Evolutionary conservation across 495 filamentous ascomycete species (phyloP).

Genomic region (Jackrogersella multiformis): DNA sequence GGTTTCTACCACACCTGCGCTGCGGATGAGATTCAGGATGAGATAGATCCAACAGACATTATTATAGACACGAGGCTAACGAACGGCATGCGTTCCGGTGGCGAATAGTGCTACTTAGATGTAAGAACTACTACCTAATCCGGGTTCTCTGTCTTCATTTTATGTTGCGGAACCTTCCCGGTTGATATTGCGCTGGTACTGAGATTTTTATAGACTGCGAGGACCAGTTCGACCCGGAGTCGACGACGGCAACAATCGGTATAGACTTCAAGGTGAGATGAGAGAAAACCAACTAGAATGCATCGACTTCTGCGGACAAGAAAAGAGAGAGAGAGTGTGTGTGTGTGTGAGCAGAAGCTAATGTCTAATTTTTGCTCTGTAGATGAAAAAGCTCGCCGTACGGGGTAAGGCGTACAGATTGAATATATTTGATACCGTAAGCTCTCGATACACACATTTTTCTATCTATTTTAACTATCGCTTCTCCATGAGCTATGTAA

Average conservation of each 20-base stretch:
- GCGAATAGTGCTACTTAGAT: conserved; percentile 48
- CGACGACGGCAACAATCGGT: conserved; percentile 66
- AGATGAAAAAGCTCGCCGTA: conserved; percentile 59
- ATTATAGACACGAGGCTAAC: conserved; percentile 18
- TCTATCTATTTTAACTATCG: neutral
- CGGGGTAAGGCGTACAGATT: conserved; percentile 64
- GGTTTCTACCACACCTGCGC: neutral
- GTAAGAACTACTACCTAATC: conserved; percentile 44
- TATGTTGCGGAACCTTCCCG: neutral
- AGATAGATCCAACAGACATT: neutral
- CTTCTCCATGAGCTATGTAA: neutral
- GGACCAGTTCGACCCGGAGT: conserved; percentile 67
- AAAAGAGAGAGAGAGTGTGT: neutral
- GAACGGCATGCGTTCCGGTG: conserved; percentile 1
- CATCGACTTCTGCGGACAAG: no score
- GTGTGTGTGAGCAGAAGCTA: conserved; percentile 3
- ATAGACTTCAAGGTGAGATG: conserved; percentile 66
- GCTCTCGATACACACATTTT: conserved; percentile 23
- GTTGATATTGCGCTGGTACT: conserved; percentile 6
- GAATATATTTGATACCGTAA: conserved; percentile 67
- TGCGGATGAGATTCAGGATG: neutral
- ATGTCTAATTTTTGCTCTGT: neutral
- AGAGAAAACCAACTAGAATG: neutral
- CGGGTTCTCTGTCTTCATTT: neutral
- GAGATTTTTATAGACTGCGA: conserved; percentile 57